Evolutionary conservation across 2,329 filamentous ascomycete genomes (phyloP).

Genomic region (Conoideocrella luteorostrata): DNA sequence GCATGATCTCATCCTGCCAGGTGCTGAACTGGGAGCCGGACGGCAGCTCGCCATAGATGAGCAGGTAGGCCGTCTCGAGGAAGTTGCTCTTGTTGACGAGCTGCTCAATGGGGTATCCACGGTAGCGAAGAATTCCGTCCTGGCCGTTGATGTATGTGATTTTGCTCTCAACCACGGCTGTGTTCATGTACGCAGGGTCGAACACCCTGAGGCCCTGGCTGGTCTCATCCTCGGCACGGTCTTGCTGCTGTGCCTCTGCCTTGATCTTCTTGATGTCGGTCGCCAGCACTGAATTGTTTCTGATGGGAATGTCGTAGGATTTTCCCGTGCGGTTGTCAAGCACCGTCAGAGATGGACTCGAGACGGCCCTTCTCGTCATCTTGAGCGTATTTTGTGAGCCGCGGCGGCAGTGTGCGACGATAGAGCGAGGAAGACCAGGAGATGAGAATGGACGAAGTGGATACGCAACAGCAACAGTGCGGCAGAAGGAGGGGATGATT

Average conservation of each 20-base stretch:
- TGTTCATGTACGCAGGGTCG: slow-evolving; percentile 49
- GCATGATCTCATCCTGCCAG: slow-evolving; percentile 44
- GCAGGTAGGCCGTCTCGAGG: slow-evolving; percentile 42
- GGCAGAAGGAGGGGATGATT: too few relatives aligned
- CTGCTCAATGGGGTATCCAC: slow-evolving; percentile 46
- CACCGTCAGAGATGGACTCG: slow-evolving; percentile 32
- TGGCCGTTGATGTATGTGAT: slow-evolving; percentile 49
- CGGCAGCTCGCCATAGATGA: slow-evolving; percentile 46
- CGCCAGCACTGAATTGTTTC: slow-evolving; percentile 41
- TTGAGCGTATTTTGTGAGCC: too few relatives aligned
- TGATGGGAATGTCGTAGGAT: slow-evolving; percentile 42
- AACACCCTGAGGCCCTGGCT: slow-evolving; percentile 42
- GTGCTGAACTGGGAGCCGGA: slow-evolving; percentile 30
- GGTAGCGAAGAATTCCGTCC: slow-evolving; percentile 45
- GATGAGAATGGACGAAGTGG: too few relatives aligned
- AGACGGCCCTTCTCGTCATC: slow-evolving; percentile 9
- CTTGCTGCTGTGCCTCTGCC: slow-evolving; percentile 22
- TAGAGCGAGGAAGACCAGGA: too few relatives aligned
- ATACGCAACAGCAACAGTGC: too few relatives aligned
- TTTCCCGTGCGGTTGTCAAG: slow-evolving; percentile 44
- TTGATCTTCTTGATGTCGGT: slow-evolving; percentile 47
- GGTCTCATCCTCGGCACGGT: slow-evolving; percentile 39
- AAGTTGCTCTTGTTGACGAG: slow-evolving; percentile 43
- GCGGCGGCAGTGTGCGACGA: background rate
- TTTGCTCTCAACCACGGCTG: slow-evolving; percentile 40